Evolutionary conservation across 176 grass and related monocot genomes (phyloP), one percentile per base, ranked within the genome.

Genomic region (Triticum monococcum): DNA sequence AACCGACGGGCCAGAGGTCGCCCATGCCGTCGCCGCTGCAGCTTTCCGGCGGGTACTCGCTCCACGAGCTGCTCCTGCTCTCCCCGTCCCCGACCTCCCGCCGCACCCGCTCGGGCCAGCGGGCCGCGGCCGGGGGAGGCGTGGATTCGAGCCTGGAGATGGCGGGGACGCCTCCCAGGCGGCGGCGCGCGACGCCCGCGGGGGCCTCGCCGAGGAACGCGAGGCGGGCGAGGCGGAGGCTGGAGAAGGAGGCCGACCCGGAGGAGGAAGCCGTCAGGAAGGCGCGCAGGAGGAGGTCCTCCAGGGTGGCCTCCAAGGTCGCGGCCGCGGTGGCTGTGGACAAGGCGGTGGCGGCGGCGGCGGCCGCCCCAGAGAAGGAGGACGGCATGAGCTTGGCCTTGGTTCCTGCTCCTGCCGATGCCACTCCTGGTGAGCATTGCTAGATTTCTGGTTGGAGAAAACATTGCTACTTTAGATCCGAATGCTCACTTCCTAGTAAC

Each of bases 241-340:
- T 98, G 65, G 97, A 98, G 81, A 98, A 88, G 85, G 97, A 98
- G 36, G 54, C 62, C 41, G 82, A 91, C 23, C 77, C 30, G 22
- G 84, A 81, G 24, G 97, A 94, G 20, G 96, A 91, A 12, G 87
- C 84, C 4, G 24, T 76, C 2, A 74, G 75, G 79, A 94, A 68
- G 79, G 88, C 87, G 24, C 84, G 86, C 40, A 90, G 87, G 80
- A 88, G 91, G 79, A 94, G 75, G 80, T 82, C 86, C 63, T 86
- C 68, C 1, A 69, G 67, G 31, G 64, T 32, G 36, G 63, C 69
- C 11, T 13, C 77, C 20, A 89, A 88, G 64, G 14, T 35, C 1
- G 74, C 80, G 13, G 36, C 56, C 10, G 20, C 76, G 40, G 84
- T 59, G 36, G 68, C 45, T 8, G 78, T n/a, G 13, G 83, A 86